A percentile compares a stretch with the other conserved stretches of the same genome.
phyloP scores from a whole-genome alignment of 2,329 filamentous ascomycete species.

The Aspergillus fumigatus region DNA sequence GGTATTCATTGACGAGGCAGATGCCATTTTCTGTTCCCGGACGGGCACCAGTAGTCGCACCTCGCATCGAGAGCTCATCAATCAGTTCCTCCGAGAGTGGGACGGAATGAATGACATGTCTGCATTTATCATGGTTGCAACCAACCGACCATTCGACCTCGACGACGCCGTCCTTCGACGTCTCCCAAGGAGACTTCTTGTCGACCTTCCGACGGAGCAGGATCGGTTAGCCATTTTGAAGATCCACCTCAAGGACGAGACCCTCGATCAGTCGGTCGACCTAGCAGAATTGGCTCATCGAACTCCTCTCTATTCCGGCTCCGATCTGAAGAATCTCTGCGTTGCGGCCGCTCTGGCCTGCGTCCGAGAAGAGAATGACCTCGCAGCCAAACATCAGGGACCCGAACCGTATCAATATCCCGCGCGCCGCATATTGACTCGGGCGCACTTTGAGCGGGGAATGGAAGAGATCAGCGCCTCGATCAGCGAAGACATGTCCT shows the following conservation, averaged over 20 bases:
- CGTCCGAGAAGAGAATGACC: slow-evolving; percentile 45
- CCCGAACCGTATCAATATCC: slow-evolving; percentile 57
- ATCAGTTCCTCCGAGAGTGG: slow-evolving; percentile 96
- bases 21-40: slow-evolving; percentile 81
- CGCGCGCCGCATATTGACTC: slow-evolving; percentile 60
- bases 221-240: slow-evolving; percentile 46
- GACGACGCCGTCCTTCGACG: slow-evolving; percentile 58
- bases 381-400: slow-evolving; percentile 32
- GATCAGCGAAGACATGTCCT: slow-evolving; percentile 90
- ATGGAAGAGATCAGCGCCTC: slow-evolving; percentile 86
- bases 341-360: slow-evolving; percentile 48
- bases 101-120: slow-evolving; percentile 80
- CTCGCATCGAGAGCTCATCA: slow-evolving; percentile 83
- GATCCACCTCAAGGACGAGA: slow-evolving; percentile 47
- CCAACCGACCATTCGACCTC: slow-evolving; percentile 90
- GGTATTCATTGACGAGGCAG: slow-evolving; percentile 95
- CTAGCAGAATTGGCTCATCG: slow-evolving; percentile 40
- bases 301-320: slow-evolving; percentile 49
- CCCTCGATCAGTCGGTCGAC: slow-evolving; percentile 38
- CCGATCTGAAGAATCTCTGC: slow-evolving; percentile 49
- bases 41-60: slow-evolving; percentile 58
- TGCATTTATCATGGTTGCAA: slow-evolving; percentile 97
- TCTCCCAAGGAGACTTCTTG: slow-evolving; percentile 45
- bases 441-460: slow-evolving; percentile 76
- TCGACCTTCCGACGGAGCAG: slow-evolving; percentile 45